Conservation (phyloP, 23 red algal genomes). For the Gracilariopsis chorda region DNA sequence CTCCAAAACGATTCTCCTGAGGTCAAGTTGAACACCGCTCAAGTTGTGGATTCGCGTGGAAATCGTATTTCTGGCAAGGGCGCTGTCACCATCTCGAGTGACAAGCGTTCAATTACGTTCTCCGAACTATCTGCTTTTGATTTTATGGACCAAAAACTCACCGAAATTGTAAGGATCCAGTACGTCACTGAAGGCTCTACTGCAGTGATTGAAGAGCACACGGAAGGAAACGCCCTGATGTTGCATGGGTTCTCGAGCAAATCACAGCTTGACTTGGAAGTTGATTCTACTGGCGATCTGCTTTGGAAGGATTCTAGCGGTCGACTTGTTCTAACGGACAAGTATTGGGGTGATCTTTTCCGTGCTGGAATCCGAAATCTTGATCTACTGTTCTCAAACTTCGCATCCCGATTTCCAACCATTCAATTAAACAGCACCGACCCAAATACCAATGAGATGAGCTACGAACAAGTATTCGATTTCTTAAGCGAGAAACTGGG, state of each 20-base stretch:
- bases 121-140: neutral
- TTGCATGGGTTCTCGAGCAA: neutral
- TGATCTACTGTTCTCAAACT: neutral
- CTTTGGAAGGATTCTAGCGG: neutral
- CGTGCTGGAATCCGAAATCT: neutral
- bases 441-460: neutral
- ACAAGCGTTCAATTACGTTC: neutral
- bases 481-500: neutral
- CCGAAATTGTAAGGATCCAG: neutral
- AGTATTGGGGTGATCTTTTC: neutral
- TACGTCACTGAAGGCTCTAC: conserved; percentile 1
- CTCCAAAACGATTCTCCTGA: neutral
- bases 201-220: neutral
- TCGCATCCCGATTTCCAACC: neutral
- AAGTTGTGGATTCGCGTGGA: neutral
- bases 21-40: neutral
- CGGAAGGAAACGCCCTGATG: neutral
- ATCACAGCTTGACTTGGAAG: neutral
- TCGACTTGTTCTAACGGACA: neutral
- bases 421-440: neutral
- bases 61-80: neutral
- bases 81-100: neutral
- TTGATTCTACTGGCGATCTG: neutral
- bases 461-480: neutral
- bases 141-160: neutral